A percentile compares a stretch with the other conserved stretches of the same genome.
Conservation (phyloP, 2,329 filamentous ascomycete genomes). For the Aspergillus sp. region DNA sequence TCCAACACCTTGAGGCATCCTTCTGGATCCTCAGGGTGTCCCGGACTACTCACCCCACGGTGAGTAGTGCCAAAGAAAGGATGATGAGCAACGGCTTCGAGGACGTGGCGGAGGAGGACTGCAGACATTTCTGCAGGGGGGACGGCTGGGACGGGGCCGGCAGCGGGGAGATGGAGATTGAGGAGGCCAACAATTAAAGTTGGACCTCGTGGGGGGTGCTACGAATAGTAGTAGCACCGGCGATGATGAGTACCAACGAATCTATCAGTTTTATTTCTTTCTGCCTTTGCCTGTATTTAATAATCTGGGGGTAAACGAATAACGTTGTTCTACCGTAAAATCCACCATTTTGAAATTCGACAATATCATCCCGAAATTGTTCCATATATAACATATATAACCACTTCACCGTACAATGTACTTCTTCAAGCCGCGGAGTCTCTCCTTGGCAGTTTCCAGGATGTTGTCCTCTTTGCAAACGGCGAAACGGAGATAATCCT, state of each 20-base stretch:
- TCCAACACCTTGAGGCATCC: conserved; percentile 25
- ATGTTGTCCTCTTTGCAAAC: conserved; percentile 94
- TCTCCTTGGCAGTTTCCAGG: conserved; percentile 73
- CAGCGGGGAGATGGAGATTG: conserved; percentile 33
- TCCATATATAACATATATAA: not conserved
- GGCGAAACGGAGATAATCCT: conserved; percentile 92
- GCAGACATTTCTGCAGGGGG: conserved; percentile 29
- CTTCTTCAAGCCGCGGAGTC: conserved; percentile 70
- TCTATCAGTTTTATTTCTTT: not conserved
- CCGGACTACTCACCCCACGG: conserved; percentile 30
- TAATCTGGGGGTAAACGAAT: not conserved
- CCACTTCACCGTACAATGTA: conserved; percentile 53
- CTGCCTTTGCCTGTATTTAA: not conserved
- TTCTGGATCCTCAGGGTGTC: conserved; percentile 34
- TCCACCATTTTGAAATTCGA: no score
- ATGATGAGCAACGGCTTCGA: conserved; percentile 30
- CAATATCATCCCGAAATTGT: no score
- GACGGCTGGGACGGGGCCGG: conserved; percentile 35
- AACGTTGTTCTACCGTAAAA: no score
- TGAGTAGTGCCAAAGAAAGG: conserved; percentile 21
- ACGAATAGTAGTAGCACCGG: not conserved
- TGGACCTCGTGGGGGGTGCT: not conserved
- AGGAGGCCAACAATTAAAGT: conserved; percentile 21
- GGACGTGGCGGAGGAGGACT: conserved; percentile 25
- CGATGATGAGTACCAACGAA: not conserved